Evolutionary conservation across 805 yeast genomes (phyloP).

Genomic region (Candida dendrica): DNA sequence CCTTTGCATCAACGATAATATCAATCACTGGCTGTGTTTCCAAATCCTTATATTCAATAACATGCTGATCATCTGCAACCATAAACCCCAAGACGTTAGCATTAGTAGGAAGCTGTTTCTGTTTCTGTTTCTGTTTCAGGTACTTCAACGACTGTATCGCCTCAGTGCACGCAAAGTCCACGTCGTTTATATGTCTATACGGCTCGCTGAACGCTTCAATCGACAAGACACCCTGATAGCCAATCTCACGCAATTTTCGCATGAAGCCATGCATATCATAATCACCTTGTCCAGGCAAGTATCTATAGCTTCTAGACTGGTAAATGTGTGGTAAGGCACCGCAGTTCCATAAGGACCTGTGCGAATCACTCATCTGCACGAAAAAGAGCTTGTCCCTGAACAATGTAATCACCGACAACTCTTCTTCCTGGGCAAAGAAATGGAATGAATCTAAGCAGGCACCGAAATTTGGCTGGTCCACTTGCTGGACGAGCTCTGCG

Average conservation of each 20-base stretch:
- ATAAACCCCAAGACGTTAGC: background rate
- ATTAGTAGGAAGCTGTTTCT: no score
- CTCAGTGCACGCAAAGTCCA: background rate
- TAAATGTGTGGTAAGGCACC: constrained; percentile 1
- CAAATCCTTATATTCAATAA: background rate
- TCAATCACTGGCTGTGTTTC: background rate
- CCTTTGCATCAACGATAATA: background rate
- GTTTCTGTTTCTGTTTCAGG: background rate
- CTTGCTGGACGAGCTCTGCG: constrained; percentile 14
- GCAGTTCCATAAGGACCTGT: no score
- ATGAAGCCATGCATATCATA: constrained; percentile 1
- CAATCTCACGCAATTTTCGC: background rate
- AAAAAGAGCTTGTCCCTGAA: constrained; percentile 15
- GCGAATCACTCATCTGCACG: constrained; percentile 21
- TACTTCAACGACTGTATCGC: background rate
- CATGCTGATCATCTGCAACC: background rate
- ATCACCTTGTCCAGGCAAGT: constrained; percentile 4
- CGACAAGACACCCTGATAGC: constrained; percentile 3
- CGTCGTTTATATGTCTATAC: background rate
- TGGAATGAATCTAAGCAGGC: constrained; percentile 24
- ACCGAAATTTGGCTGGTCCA: constrained; percentile 21
- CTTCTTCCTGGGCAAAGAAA: constrained; percentile 10
- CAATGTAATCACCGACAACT: constrained; percentile 1
- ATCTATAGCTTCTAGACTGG: constrained; percentile 6
- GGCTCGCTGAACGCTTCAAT: constrained; percentile 6